phyloP scores from a whole-genome alignment of 495 filamentous ascomycete genomes.

The Xeromyces bisporus region DNA sequence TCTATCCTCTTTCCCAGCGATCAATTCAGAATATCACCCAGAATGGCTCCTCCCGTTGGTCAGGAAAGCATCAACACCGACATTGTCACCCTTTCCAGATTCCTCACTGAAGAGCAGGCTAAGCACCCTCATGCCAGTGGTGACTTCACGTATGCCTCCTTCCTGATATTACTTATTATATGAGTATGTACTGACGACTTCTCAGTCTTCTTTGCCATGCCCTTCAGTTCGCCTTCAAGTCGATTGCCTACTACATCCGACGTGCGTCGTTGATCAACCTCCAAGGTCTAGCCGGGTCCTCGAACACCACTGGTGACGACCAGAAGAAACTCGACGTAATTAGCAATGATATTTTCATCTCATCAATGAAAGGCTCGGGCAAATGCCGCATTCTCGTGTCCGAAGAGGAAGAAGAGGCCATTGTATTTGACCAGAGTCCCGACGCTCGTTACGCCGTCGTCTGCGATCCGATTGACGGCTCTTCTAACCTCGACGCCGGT shows the following conservation, averaged over 20 bases:
- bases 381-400: slow-evolving; percentile 84
- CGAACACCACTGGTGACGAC: slow-evolving; percentile 91
- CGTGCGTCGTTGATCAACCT: slow-evolving; percentile 94
- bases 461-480: slow-evolving; percentile 96
- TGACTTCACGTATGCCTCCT: slow-evolving; percentile 96
- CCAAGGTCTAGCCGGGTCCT: slow-evolving; percentile 82
- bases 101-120: slow-evolving; percentile 85
- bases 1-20: not conserved
- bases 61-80: slow-evolving; percentile 82
- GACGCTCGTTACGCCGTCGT: slow-evolving; percentile 85
- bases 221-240: slow-evolving; percentile 98
- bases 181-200: not conserved
- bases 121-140: slow-evolving; percentile 91
- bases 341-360: slow-evolving; percentile 92
- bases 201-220: slow-evolving; percentile 83
- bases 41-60: slow-evolving; percentile 22
- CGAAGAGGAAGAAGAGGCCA: slow-evolving; percentile 86
- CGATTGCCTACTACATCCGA: slow-evolving; percentile 98
- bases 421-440: slow-evolving; percentile 65
- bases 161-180: no score
- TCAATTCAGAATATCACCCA: not conserved
- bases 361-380: slow-evolving; percentile 79
- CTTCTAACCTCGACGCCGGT: slow-evolving; percentile 92
- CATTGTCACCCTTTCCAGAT: slow-evolving; percentile 86
- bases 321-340: slow-evolving; percentile 99